phyloP scores from a whole-genome alignment of 352 stramenopile genomes.

The Pythium monospermum region DNA sequence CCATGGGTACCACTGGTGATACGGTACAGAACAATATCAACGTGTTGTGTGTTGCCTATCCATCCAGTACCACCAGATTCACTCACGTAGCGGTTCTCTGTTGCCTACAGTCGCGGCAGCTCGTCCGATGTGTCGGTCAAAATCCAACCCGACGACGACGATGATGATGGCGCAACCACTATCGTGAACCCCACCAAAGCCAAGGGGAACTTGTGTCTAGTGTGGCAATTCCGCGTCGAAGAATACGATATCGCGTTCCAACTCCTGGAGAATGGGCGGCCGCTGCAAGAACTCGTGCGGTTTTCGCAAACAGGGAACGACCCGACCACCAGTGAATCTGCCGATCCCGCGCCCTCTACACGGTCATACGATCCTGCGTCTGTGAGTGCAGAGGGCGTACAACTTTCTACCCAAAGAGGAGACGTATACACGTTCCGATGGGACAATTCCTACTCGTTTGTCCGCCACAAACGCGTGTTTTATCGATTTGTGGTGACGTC shows the following conservation, averaged over 20 bases:
- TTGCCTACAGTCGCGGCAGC: conserved; percentile 36
- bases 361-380: neutral
- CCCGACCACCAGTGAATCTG: neutral
- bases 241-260: conserved; percentile 63
- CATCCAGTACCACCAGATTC: no score
- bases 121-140: conserved; percentile 38
- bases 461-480: conserved; percentile 57
- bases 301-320: conserved; percentile 16
- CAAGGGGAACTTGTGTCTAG: conserved; percentile 1
- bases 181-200: neutral
- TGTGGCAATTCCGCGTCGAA: conserved; percentile 59
- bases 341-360: conserved; percentile 2
- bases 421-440: conserved; percentile 54
- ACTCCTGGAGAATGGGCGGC: conserved; percentile 36
- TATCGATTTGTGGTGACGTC: conserved; percentile 55
- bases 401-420: conserved; percentile 27
- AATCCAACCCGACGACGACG: conserved; percentile 15
- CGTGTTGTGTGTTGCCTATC: no score
- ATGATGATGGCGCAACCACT: conserved; percentile 8
- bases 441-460: conserved; percentile 76
- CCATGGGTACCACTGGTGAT: conserved; percentile 47
- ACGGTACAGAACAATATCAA: conserved; percentile 17
- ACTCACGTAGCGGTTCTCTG: neutral
- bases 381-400: conserved; percentile 29
- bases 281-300: conserved; percentile 30